Conservation (phyloP, 495 filamentous ascomycete genomes). For the Podospora conica region DNA sequence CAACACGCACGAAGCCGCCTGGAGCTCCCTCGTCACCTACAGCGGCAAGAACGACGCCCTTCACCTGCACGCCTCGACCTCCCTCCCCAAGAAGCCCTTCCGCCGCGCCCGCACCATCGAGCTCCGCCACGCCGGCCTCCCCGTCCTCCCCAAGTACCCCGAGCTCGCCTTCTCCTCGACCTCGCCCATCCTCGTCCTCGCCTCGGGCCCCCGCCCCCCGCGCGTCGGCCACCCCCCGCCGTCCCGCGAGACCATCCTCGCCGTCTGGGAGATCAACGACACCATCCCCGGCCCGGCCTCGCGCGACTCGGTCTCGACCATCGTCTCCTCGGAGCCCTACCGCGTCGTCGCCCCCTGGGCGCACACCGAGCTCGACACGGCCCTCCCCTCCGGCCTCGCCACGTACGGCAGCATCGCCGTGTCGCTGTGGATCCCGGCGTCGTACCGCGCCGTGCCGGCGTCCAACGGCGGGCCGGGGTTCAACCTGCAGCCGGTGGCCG, state of each 20-base stretch:
- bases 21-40: slow-evolving; percentile 28
- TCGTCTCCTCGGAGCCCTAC: slow-evolving; percentile 19
- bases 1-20: slow-evolving; percentile 28
- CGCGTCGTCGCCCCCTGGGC: slow-evolving; percentile 33
- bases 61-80: slow-evolving; percentile 57
- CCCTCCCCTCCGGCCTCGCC: slow-evolving; percentile 26
- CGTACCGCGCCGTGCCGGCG: slow-evolving; percentile 27
- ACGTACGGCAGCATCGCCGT: slow-evolving; percentile 30
- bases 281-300: not conserved
- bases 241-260: slow-evolving; percentile 29
- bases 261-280: slow-evolving; percentile 30
- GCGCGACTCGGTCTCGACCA: slow-evolving; percentile 11
- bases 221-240: slow-evolving; percentile 30
- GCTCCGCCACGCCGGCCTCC: slow-evolving; percentile 30
- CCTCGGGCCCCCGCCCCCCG: slow-evolving; percentile 30
- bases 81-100: slow-evolving; percentile 66
- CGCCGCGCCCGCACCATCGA: slow-evolving; percentile 65
- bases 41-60: slow-evolving; percentile 27
- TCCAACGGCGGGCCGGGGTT: slow-evolving; percentile 21
- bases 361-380: slow-evolving; percentile 32
- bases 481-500: slow-evolving; percentile 26
- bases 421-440: slow-evolving; percentile 34
- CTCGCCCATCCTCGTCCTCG: slow-evolving; percentile 28
- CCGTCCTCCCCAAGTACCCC: slow-evolving; percentile 31
- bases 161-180: slow-evolving; percentile 34